phyloP scores from a whole-genome alignment of 148 eudicot species.

The Amaranthus cruentus region DNA sequence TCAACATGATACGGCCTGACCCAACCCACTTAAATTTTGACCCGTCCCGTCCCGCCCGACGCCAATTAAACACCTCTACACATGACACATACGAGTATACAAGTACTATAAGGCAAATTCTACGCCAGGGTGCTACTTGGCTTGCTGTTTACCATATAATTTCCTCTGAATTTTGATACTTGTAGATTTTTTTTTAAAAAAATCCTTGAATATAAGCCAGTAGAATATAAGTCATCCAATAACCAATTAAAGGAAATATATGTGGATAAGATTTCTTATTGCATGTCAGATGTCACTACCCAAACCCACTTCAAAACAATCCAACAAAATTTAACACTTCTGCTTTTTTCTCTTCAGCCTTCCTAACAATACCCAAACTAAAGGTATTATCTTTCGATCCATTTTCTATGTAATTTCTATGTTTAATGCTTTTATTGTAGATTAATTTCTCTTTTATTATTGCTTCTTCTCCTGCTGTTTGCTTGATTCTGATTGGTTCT shows the following conservation, averaged over 20 bases:
- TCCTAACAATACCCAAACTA: neutral
- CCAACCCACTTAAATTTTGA: no score
- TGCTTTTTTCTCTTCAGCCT: conserved; percentile 13
- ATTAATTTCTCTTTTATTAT: neutral
- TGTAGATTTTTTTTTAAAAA: neutral
- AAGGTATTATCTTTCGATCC: conserved; percentile 35
- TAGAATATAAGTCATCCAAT: conserved; percentile 32
- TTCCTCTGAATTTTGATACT: no score
- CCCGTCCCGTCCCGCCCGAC: no score
- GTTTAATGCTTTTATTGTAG: neutral
- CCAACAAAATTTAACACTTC: conserved; percentile 5
- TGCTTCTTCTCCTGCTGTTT: conserved; percentile 4
- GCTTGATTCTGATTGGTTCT: neutral
- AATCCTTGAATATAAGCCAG: conserved; percentile 24
- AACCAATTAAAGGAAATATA: conserved; percentile 13
- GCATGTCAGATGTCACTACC: conserved; percentile 36
- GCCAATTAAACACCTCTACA: no score
- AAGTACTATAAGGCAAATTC: no score
- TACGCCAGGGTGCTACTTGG: no score
- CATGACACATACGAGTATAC: no score
- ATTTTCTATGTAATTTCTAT: conserved; percentile 8
- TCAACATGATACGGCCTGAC: no score
- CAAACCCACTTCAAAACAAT: conserved; percentile 7
- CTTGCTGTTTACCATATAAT: no score
- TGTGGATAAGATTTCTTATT: conserved; percentile 70